Evolutionary conservation across 2,329 filamentous ascomycete species (phyloP).

Genomic region (Dactylellina sp.): DNA sequence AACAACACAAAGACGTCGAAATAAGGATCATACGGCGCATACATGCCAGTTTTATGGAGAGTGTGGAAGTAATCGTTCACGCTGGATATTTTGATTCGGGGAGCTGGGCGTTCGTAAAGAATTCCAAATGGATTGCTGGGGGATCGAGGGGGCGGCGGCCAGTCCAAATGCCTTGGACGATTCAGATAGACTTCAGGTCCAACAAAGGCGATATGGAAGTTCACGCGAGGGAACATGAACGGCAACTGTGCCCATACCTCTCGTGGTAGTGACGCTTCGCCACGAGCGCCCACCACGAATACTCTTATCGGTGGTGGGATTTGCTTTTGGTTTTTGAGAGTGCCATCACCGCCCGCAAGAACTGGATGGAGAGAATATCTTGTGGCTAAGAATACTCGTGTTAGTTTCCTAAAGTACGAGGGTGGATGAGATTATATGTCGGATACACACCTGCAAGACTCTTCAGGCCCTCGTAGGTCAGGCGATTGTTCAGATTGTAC

Average conservation of each 20-base stretch:
- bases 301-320: constrained; percentile 87
- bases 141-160: constrained; percentile 87
- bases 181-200: constrained; percentile 96
- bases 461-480: constrained; percentile 90
- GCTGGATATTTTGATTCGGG: constrained; percentile 94
- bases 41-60: constrained; percentile 88
- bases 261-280: constrained; percentile 95
- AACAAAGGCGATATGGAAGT: constrained; percentile 92
- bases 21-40: constrained; percentile 95
- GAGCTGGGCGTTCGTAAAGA: constrained; percentile 88
- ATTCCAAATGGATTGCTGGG: constrained; percentile 89
- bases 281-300: constrained; percentile 92
- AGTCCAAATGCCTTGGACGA: constrained; percentile 79
- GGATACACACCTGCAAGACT: constrained; percentile 82
- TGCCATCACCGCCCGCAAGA: constrained; percentile 70
- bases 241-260: constrained; percentile 93
- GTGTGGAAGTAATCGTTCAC: constrained; percentile 99
- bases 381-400: constrained; percentile 72
- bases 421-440: background rate
- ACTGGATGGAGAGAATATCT: constrained; percentile 94
- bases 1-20: constrained; percentile 98
- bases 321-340: constrained; percentile 73
- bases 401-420: background rate
- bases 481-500: constrained; percentile 80
- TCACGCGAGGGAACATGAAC: constrained; percentile 93